Conservation (phyloP, 257 asterid species). For the Schizonepeta tenuifolia region DNA sequence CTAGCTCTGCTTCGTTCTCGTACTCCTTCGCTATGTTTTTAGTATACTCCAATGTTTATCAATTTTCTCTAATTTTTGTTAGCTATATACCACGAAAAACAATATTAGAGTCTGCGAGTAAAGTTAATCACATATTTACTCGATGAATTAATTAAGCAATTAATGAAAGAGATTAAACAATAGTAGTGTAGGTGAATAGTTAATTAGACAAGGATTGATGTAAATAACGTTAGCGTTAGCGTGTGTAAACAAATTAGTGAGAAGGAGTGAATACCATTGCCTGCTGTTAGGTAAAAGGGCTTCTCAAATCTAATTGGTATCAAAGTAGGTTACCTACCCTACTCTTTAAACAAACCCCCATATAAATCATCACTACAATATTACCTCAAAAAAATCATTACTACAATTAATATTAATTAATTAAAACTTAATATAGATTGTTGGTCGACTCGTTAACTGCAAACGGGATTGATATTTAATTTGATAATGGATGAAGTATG, state of each 20-base stretch:
- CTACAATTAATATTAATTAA: neutral
- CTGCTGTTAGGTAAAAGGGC: slow-evolving; percentile 35
- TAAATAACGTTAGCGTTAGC: slow-evolving; percentile 27
- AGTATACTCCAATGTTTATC: too few relatives aligned
- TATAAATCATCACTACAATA: slow-evolving; percentile 12
- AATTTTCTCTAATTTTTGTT: too few relatives aligned
- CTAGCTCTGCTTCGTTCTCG: too few relatives aligned
- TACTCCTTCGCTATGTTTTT: too few relatives aligned
- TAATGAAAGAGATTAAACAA: neutral
- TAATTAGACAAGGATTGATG: slow-evolving; percentile 27
- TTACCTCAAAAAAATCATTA: slow-evolving; percentile 26
- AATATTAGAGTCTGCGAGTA: neutral
- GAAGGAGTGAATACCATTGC: slow-evolving; percentile 4
- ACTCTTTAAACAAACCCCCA: neutral
- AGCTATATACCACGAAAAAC: too few relatives aligned
- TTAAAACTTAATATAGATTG: neutral
- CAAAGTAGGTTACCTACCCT: slow-evolving; percentile 33
- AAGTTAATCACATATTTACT: neutral
- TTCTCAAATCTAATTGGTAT: slow-evolving; percentile 25
- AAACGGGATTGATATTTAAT: too few relatives aligned
- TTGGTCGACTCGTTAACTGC: too few relatives aligned
- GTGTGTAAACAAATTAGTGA: slow-evolving; percentile 19
- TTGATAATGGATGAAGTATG: too few relatives aligned
- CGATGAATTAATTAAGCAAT: neutral
- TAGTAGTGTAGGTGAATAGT: neutral